Base-by-base conservation (phyloP, 73 alveolate genomes). In the Uronychia binucleata region DNA sequence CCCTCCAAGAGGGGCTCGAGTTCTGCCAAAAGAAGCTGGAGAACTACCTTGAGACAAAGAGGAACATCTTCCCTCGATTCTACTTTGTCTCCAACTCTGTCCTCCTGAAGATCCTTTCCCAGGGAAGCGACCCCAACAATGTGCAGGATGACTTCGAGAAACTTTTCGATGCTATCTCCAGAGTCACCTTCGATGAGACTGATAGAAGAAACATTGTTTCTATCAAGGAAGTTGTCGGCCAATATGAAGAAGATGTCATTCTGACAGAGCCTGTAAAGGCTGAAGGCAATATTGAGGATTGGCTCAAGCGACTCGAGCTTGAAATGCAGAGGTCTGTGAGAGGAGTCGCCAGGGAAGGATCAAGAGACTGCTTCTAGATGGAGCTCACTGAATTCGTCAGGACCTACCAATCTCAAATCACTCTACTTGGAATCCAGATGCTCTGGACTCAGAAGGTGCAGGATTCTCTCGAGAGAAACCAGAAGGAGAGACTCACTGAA, bases 21-120 rank as follows among this genome's bases (percentile, higher is more conserved):
- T 97, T 94, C 90, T 98, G 99, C 86, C 99, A 99, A 91, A 99
- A 99, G 98, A 96, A 97, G 91, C 94, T 99, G 77, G 99, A 99
- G 87, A 97, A 97, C 89, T 99, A 99, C 91, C 92, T 99, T 82
- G 99, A 99, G 94, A 97, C 99, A 83, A 99, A 99, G 98, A 97
- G 99, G 95, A 98, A 98, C 95, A 97, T 98, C 94, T 99, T 99
- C 99, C 99, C 99, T 80, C 90, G 99, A 59, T 98, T 99, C 97
- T 99, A 98, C 94, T 99, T 99, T 94, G 99, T 98, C 78, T 97
- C 99, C 25, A 98, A 99, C 86, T 98, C 99, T 58, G 99, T 95
- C 88, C 95, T 99, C 78, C 94, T 99, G 85, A 98, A 98, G 95
- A 99, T 99, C 84, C 84, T 99, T 84, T 97, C 99, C 5, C 98